These are phyloP conservation scores for Orbilia ellipsospora DNA, from an alignment of 2,329 filamentous ascomycete species.

Conservation along the genomic window DNA sequence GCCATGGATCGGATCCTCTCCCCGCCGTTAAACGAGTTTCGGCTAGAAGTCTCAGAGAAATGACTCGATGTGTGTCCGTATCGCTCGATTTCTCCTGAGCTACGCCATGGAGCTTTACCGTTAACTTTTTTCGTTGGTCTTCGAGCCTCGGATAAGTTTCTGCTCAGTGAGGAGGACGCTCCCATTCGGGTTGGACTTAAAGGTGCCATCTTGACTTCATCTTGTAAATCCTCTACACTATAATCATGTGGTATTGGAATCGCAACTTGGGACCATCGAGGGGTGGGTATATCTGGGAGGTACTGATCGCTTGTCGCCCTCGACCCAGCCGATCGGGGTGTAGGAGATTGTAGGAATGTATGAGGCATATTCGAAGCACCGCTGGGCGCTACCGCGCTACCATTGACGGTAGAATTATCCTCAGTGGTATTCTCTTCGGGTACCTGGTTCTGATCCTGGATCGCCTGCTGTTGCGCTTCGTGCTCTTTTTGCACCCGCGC, in stretches of 20 bases:
- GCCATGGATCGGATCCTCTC: constrained; percentile 72
- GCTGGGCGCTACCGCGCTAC: constrained; percentile 10
- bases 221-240: constrained; percentile 19
- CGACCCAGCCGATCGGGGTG: constrained; percentile 40
- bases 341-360: constrained; percentile 50
- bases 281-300: constrained; percentile 32
- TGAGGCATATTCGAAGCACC: constrained; percentile 36
- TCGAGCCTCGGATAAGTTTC: constrained; percentile 45
- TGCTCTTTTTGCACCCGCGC: constrained; percentile 66
- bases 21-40: constrained; percentile 26
- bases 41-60: constrained; percentile 48
- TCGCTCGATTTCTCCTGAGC: constrained; percentile 41
- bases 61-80: constrained; percentile 39
- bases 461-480: constrained; percentile 60
- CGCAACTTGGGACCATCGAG: constrained; percentile 38
- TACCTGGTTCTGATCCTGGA: constrained; percentile 8
- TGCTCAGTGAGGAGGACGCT: constrained; percentile 25
- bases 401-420: constrained; percentile 21
- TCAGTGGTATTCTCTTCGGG: constrained; percentile 9
- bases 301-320: constrained; percentile 46
- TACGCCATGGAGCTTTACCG: constrained; percentile 37
- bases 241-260: constrained; percentile 49
- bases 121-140: constrained; percentile 29
- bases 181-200: constrained; percentile 32
- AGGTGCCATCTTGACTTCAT: constrained; percentile 33